Evolutionary conservation across 768 basidiomycete species (phyloP).

Genomic region (Suillus hirtellus): DNA sequence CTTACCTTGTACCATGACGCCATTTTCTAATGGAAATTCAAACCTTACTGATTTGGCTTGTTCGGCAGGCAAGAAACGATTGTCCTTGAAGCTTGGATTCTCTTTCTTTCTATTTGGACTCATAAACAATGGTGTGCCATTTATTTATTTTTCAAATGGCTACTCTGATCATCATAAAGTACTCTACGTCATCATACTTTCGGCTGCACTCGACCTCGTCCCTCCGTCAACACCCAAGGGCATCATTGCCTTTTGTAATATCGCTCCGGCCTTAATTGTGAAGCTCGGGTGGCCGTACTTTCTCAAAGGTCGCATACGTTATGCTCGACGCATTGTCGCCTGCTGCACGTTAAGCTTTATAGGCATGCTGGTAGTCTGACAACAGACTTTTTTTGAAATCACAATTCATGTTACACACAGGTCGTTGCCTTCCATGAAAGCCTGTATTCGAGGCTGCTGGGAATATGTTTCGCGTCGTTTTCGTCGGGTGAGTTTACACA

Average conservation of each 20-base stretch:
- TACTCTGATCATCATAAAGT: constrained; percentile 44
- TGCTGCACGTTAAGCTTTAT: constrained; percentile 74
- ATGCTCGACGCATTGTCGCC: constrained; percentile 68
- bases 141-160: not conserved
- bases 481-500: constrained; percentile 61
- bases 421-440: constrained; percentile 73
- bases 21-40: constrained; percentile 5
- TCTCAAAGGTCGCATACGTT: constrained; percentile 82
- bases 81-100: constrained; percentile 39
- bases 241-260: constrained; percentile 94
- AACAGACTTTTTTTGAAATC: not conserved
- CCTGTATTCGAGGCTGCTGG: constrained; percentile 69
- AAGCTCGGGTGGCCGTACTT: constrained; percentile 94
- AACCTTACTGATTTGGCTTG: constrained; percentile 19
- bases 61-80: constrained; percentile 23
- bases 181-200: constrained; percentile 94
- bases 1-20: constrained; percentile 23
- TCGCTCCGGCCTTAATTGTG: constrained; percentile 81
- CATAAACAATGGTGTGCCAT: constrained; percentile 77
- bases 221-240: constrained; percentile 92
- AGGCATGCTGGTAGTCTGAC: constrained; percentile 80
- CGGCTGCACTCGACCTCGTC: constrained; percentile 92
- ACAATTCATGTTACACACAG: constrained; percentile 38
- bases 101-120: constrained; percentile 93
- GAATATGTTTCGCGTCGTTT: constrained; percentile 82